Evolutionary conservation across 495 filamentous ascomycete species (phyloP), one percentile per base, ranked within the genome.

Genomic region (Astrothelium macrocarpum): DNA sequence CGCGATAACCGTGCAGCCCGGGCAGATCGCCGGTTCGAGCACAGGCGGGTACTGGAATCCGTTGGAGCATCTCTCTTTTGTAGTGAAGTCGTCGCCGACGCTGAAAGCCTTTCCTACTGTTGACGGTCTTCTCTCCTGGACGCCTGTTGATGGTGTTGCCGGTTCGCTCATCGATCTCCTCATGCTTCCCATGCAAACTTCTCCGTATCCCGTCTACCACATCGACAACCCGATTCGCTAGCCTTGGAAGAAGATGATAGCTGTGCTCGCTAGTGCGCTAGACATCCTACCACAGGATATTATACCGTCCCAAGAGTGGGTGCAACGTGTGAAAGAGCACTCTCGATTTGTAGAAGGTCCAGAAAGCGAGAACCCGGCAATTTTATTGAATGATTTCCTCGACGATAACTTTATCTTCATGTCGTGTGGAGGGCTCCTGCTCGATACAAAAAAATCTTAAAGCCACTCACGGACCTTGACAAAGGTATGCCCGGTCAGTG

Each of bases 171-270:
- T 42, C 2, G 79, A 83, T 0, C 61, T 82, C 0, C 59, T 79
- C 2, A 59, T 78, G 4, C 34, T 39, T 39, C 34, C 34, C 14
- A 43, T 60, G 0, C 62, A 73, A 2, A 32, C 63, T 1, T 53
- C 59, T 0, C 69, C 74, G 1, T 71, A 78, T 28, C 72, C 77
- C 1, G 63, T 82, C 36, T 85, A 84, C 58, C 82, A 85, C 69
- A 76, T 85, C 61, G 82, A 85, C 16, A 83, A 84, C 61, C 81
- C 80, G 0, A 69, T 77, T 2, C 66, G 76, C 1, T 79, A 83
- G 69, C 72, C 76, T 0, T 84, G 82, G 82, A 45, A 46, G 0
- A 70, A 78, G 0, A 78, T 80, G 70, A 72, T 74, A 0, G 26
- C 59, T 0, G 45, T 81, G 2, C 63, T 86, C 9, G 76, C 79